Base-by-base conservation (phyloP, 169 alveolate genomes). In the Eimeria zaria region DNA sequence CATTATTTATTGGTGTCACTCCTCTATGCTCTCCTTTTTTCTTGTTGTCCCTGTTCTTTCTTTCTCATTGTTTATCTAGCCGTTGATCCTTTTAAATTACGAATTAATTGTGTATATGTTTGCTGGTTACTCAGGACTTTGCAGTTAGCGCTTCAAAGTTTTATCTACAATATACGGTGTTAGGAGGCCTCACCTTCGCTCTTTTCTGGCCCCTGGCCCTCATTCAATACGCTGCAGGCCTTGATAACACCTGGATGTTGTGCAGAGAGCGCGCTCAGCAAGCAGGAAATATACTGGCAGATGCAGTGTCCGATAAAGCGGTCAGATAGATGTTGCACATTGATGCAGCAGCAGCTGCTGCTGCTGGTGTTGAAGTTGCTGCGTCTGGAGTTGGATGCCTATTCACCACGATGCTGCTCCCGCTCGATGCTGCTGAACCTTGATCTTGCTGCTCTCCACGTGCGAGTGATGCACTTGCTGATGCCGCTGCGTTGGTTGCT, bases 231-330 rank as follows among this genome's bases (percentile, higher is more conserved):
- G 99, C 99, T 33, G 97, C 99, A 39, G 97, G 97, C 64, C 96
- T 99, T 36, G 99, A 99, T 93, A 98, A 98, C 96, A 97, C 98
- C 44, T 99, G 99, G 99, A 96, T 98, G 84, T 97, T 98, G 46
- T 96, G 97, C 76, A 96, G 98, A 89, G 98, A 98, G 55, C 97
- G 99, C 85, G 99, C 99, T 27, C 97, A 98, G 95, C 98, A 97
- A 91, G 99, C 99, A 24, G 99, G 99, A 36, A 81, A 97, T 44
- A 95, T 98, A 7, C 97, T 99, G 73, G 99, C 99, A 7, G 98
- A 98, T 51, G 99, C 99, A 20, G 97, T 98, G 30, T 95, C 98
- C 71, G 98, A 98, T 91, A 97, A 80, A 76, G 97, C 94, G 30
- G 96, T 81, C 39, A 76, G 96, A 16, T 3, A 44, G 48, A 48